Evolutionary conservation across 31 red algal genomes (phyloP).

Genomic region (Porphyra umbilicalis): DNA sequence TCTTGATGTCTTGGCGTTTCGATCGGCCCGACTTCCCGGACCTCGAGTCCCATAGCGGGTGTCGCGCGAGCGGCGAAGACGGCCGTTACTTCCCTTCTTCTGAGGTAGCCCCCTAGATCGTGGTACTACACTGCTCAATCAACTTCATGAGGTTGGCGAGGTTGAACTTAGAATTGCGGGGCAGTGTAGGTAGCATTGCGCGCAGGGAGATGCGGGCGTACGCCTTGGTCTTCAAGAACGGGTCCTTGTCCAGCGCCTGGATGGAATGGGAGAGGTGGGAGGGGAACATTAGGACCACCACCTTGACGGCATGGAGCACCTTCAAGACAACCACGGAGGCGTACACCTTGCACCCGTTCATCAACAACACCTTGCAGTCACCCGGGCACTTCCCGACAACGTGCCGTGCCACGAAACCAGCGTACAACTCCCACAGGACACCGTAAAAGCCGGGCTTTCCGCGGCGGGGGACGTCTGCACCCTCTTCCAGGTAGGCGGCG

Average conservation of each 20-base stretch:
- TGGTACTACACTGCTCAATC: no score
- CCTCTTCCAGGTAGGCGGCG: not conserved
- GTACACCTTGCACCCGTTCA: not conserved
- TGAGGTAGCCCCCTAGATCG: no score
- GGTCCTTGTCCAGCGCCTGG: not conserved
- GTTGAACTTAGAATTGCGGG: not conserved
- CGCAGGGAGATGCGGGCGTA: not conserved
- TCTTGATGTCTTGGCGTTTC: no score
- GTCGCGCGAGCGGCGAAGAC: no score
- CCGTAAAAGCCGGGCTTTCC: not conserved
- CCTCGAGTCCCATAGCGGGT: no score
- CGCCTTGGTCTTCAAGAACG: not conserved
- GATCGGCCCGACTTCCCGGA: no score
- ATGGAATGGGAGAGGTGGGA: not conserved
- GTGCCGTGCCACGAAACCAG: not conserved
- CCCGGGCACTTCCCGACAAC: not conserved
- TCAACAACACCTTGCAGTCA: not conserved
- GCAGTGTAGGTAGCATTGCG: not conserved
- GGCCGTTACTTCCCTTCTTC: no score
- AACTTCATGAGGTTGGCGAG: not conserved
- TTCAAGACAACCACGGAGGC: not conserved
- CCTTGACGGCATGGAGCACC: not conserved
- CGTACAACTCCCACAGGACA: not conserved
- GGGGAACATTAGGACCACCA: not conserved
- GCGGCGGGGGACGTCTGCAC: not conserved